These are phyloP conservation scores for Neurospora sp. DNA, from an alignment of 495 filamentous ascomycete genomes.

Conservation along the genomic window DNA sequence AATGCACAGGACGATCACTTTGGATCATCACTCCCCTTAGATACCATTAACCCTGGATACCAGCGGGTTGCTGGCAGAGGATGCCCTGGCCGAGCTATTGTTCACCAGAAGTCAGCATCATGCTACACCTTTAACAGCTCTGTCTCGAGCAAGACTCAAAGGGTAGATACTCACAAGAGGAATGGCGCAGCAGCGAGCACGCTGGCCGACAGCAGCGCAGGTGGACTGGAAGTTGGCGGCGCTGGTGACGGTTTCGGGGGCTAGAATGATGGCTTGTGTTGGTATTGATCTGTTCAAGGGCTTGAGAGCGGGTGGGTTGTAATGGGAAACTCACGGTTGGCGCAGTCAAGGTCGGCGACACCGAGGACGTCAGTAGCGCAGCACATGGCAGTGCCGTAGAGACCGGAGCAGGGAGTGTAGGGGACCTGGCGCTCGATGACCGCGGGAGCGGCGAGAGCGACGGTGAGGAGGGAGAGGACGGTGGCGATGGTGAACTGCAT, in stretches of 20 bases:
- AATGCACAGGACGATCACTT: not conserved
- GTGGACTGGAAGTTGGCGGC: slow-evolving; percentile 22
- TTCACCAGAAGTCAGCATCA: not conserved
- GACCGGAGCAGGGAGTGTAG: slow-evolving; percentile 28
- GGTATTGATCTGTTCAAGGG: not conserved
- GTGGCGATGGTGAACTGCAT: slow-evolving; percentile 20
- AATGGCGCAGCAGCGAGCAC: slow-evolving; percentile 35
- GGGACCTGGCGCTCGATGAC: slow-evolving; percentile 22
- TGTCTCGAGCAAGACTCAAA: not conserved
- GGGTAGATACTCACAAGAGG: slow-evolving; percentile 19
- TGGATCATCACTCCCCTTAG: slow-evolving; percentile 8
- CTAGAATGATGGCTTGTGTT: slow-evolving; percentile 2
- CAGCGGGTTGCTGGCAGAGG: slow-evolving; percentile 28
- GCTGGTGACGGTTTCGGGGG: slow-evolving; percentile 14
- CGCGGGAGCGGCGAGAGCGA: slow-evolving; percentile 15
- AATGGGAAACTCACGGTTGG: slow-evolving; percentile 16
- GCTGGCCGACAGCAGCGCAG: slow-evolving; percentile 32
- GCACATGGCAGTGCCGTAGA: slow-evolving; percentile 32
- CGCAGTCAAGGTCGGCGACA: slow-evolving; percentile 33
- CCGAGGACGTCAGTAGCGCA: slow-evolving; percentile 35
- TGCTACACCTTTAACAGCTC: not conserved
- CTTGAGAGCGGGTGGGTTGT: not conserved
- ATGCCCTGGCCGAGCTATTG: slow-evolving; percentile 22
- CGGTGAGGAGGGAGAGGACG: slow-evolving; percentile 15
- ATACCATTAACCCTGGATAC: not conserved